Conservation (phyloP, 2,329 filamentous ascomycete species). For the Fusarium transvaalense region DNA sequence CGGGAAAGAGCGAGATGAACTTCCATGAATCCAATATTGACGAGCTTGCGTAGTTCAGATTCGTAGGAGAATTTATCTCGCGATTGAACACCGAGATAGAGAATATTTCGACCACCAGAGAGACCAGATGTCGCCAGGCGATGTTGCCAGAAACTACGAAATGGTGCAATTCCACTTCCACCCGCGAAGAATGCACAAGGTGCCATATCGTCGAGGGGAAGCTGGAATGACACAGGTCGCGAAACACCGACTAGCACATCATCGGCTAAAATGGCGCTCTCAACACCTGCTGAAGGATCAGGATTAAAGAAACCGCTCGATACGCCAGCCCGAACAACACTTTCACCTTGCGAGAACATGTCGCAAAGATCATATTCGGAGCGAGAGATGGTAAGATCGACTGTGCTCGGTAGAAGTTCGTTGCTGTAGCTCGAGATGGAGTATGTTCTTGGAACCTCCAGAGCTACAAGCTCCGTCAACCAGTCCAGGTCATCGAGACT, state of each 20-base stretch:
- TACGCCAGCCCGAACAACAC: conserved; percentile 59
- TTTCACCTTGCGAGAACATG: conserved; percentile 53
- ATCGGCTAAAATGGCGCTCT: conserved; percentile 56
- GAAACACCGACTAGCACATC: conserved; percentile 66
- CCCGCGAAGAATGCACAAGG: conserved; percentile 67
- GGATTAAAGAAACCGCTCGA: conserved; percentile 68
- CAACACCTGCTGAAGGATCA: conserved; percentile 42
- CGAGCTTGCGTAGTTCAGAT: conserved; percentile 40
- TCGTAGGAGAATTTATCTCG: conserved; percentile 58
- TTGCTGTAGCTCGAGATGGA: conserved; percentile 65
- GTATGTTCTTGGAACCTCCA: conserved; percentile 66
- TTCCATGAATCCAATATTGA: conserved; percentile 63
- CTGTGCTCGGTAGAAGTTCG: conserved; percentile 63
- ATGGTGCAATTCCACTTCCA: conserved; percentile 66
- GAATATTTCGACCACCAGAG: conserved; percentile 59
- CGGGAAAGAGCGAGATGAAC: conserved; percentile 66
- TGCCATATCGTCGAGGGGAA: conserved; percentile 62
- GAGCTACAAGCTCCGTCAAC: conserved; percentile 60
- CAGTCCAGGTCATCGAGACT: conserved; percentile 59
- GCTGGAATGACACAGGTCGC: conserved; percentile 63
- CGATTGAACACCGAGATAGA: conserved; percentile 66
- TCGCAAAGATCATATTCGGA: conserved; percentile 63
- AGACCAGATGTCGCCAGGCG: conserved; percentile 52
- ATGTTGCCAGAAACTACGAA: conserved; percentile 66
- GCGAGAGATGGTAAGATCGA: conserved; percentile 65